Base-by-base conservation (phyloP, 228 moss, liverwort and hornwort species). In the Sphagnum fallax region DNA sequence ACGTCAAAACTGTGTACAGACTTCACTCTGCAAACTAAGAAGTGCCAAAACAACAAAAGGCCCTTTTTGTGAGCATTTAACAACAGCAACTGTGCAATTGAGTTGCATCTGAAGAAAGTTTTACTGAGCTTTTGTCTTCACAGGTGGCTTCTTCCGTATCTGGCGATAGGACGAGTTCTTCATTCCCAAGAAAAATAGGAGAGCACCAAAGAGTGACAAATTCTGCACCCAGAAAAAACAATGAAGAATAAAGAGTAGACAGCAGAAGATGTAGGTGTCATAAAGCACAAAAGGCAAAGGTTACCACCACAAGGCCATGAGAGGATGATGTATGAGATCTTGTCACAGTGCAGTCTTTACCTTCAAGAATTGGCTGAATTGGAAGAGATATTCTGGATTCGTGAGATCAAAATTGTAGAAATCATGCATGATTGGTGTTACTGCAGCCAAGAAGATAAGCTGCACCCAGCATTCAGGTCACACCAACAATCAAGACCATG, bases 361-460 rank as follows among this genome's bases (percentile, higher is more conserved):
- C 97, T 98, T 98, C 71, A 93, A 69, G 75, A 93, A 98, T 51
- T 93, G 97, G 68, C 84, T 90, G 72, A 98, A 98, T 66, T 98
- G 90, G 52, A 77, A 78, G 9, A 91, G 80, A 72, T 98, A 98
- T 67, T 98, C 93, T 16, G 88, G 81, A 64, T 93, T 92, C 6
- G 93, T 77, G 62, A 98, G 80, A 49, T 93, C 91, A 60, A 84
- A 93, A 73, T 98, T 93, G 78, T 98, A 98, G 65, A 98, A 98
- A 57, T 98, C 97, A 74, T 98, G 97, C 74, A 93, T 79, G 48
- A 98, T 90, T 60, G 97, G 97, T 6, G 97, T 98, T 14, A 91
- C 78, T 52, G 80, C 80, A 13, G 93, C 93, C 77, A 98, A 75
- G 77, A 93, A 98, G 49, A 98, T 81, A 16, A 98, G 85, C 97